A percentile compares a stretch with the other conserved stretches of the same genome.
Evolutionary conservation across 768 basidiomycete species (phyloP).

Genomic region (Obba rivulosa): DNA sequence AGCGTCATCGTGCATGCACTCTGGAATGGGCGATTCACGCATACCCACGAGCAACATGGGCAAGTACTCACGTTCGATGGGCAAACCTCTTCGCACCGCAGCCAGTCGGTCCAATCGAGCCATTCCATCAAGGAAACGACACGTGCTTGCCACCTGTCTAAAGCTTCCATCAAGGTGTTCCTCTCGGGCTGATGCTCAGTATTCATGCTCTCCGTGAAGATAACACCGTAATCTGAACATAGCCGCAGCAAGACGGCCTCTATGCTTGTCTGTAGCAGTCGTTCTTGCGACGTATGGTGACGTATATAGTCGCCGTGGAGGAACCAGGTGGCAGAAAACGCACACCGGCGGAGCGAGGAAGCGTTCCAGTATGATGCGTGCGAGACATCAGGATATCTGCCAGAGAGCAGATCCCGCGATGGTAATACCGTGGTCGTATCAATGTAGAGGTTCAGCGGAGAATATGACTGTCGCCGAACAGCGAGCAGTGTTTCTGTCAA

Average conservation of each 20-base stretch:
- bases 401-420: neutral
- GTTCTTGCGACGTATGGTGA: constrained; percentile 1
- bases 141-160: constrained; percentile 1
- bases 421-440: neutral
- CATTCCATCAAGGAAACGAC: constrained; percentile 1
- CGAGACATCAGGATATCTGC: neutral
- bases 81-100: constrained; percentile 3
- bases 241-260: constrained; percentile 1
- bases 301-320: neutral
- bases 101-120: constrained; percentile 8
- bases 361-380: neutral
- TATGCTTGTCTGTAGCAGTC: neutral
- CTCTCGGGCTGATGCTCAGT: neutral
- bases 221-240: constrained; percentile 1
- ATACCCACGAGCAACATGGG: too few relatives aligned
- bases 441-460: constrained; percentile 5
- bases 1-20: constrained; percentile 3
- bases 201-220: constrained; percentile 8
- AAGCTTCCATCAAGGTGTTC: neutral
- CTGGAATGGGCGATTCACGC: neutral
- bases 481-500: neutral
- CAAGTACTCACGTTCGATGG: constrained; percentile 1
- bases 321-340: constrained; percentile 3
- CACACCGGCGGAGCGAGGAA: constrained; percentile 1
- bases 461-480: constrained; percentile 2